These are phyloP conservation scores for Diaporthe humulicola DNA, from an alignment of 2,329 filamentous ascomycete species.

Conservation along the genomic window DNA sequence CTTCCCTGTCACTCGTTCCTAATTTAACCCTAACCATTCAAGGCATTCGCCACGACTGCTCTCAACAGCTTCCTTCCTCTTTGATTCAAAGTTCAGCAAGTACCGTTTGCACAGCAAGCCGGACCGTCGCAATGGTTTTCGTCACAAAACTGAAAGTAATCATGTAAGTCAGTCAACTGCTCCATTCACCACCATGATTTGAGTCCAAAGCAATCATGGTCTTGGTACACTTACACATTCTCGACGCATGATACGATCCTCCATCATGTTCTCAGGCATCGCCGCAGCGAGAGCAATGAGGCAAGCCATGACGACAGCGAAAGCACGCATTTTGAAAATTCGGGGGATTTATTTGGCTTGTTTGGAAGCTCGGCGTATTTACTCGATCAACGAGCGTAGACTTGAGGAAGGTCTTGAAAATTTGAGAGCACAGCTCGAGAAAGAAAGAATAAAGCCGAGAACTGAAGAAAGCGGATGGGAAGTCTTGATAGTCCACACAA, in stretches of 20 bases:
- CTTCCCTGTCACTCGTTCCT: too few relatives aligned
- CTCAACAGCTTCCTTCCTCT: background rate
- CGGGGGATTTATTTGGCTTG: background rate
- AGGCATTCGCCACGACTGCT: too few relatives aligned
- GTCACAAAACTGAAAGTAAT: background rate
- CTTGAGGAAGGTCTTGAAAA: fast-evolving
- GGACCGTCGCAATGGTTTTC: slow-evolving; percentile 22
- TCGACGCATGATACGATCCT: slow-evolving; percentile 21
- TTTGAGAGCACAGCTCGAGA: background rate
- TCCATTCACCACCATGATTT: background rate
- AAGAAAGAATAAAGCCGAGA: background rate
- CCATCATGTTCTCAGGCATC: slow-evolving; percentile 23
- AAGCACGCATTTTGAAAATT: slow-evolving; percentile 1
- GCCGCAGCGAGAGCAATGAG: slow-evolving; percentile 11
- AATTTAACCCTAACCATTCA: too few relatives aligned
- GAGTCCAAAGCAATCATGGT: background rate
- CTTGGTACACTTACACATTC: slow-evolving; percentile 1
- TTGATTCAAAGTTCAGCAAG: background rate
- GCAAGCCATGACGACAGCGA: slow-evolving; percentile 3
- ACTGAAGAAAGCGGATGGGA: background rate
- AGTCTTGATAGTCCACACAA: background rate
- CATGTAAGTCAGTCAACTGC: background rate
- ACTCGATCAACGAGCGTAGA: background rate
- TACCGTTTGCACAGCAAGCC: slow-evolving; percentile 19
- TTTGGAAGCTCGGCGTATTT: background rate